Evolutionary conservation across 148 eudicot species (phyloP).

Genomic region (Polygonum maritimum): DNA sequence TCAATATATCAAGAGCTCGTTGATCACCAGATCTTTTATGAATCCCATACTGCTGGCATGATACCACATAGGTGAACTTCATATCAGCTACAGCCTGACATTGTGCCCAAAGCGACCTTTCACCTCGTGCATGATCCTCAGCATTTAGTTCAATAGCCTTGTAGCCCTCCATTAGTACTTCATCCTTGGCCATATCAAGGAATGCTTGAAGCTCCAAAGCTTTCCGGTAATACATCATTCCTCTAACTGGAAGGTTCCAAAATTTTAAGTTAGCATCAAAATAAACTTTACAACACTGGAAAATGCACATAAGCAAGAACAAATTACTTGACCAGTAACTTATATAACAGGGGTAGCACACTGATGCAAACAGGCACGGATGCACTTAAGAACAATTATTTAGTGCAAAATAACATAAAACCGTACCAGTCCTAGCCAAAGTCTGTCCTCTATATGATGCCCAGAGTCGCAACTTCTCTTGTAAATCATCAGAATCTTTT

Average conservation of each 20-base stretch:
- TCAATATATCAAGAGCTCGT: constrained; percentile 85
- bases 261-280: constrained; percentile 3
- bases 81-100: constrained; percentile 98
- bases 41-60: constrained; percentile 90
- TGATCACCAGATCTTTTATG: constrained; percentile 72
- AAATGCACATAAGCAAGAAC: not conserved
- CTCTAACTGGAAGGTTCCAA: constrained; percentile 58
- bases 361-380: not conserved
- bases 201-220: constrained; percentile 98
- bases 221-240: constrained; percentile 98
- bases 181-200: constrained; percentile 93
- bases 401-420: not conserved
- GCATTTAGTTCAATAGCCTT: constrained; percentile 80
- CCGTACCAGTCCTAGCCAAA: constrained; percentile 80
- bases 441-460: constrained; percentile 98
- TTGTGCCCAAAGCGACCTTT: constrained; percentile 68
- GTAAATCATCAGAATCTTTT: constrained; percentile 36
- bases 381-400: not conserved
- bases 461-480: constrained; percentile 92
- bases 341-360: not conserved
- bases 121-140: constrained; percentile 73
- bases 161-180: constrained; percentile 91
- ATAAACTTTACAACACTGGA: not conserved
- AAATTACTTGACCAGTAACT: not conserved
- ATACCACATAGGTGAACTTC: constrained; percentile 96